Evolutionary conservation across 2,329 filamentous ascomycete species (phyloP).

Genomic region (Scedosporium apiospermum): DNA sequence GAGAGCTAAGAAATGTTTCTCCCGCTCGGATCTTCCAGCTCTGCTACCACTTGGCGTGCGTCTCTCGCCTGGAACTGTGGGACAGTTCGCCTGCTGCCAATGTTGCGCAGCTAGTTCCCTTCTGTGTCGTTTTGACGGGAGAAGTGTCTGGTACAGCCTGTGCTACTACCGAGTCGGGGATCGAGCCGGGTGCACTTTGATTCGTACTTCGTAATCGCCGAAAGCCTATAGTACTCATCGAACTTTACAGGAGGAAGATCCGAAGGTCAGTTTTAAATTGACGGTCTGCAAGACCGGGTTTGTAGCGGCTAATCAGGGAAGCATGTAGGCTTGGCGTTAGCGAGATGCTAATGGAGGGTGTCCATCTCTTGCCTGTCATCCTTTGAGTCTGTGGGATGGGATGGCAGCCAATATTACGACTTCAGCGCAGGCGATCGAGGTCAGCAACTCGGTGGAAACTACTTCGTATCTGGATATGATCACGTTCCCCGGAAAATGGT

Average conservation of each 20-base stretch:
- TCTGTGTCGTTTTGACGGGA: background rate
- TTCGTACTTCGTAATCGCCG: background rate
- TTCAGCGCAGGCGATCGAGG: background rate
- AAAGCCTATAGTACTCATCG: background rate
- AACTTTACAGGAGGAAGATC: background rate
- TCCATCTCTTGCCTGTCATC: background rate
- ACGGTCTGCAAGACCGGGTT: background rate
- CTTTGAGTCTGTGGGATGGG: background rate
- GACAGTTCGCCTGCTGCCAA: too few relatives aligned
- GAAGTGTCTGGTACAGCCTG: background rate
- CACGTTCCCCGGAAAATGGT: too few relatives aligned
- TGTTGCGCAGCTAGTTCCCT: background rate
- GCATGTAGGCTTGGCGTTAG: background rate
- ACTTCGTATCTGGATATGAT: too few relatives aligned
- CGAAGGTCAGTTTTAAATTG: background rate
- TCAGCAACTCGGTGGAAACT: too few relatives aligned
- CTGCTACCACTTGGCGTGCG: background rate
- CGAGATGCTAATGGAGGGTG: background rate
- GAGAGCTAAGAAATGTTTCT: background rate
- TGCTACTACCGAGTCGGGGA: background rate
- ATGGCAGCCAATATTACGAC: background rate
- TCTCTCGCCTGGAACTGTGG: background rate
- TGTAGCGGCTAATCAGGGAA: background rate
- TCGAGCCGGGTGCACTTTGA: background rate
- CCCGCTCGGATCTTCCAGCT: background rate